Evolutionary conservation across 352 stramenopile genomes (phyloP), one percentile per base, ranked within the genome.

Genomic region (Phytophthora sansomeana): DNA sequence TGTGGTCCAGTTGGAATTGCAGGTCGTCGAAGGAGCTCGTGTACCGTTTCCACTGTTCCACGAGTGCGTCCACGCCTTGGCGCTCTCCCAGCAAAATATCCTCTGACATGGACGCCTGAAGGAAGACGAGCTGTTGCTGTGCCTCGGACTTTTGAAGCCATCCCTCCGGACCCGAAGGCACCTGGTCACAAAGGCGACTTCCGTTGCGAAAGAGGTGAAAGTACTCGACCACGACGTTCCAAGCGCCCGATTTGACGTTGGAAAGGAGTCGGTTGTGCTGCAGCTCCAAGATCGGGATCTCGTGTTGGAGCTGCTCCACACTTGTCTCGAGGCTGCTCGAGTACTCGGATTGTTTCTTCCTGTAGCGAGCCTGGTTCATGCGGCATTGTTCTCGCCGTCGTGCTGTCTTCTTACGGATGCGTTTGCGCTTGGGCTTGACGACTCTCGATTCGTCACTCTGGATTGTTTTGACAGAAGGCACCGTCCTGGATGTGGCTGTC

Each of bases 331-430:
- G 49, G 1, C 62, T 49, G 6, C 69, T 55, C 1, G 17, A 26
- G 19, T 58, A 35, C 6, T 63, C 29, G 0, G 50, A 53, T 36
- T 81, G 73, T 26, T 81, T 84, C 54, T 69, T 73, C 35, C 77
- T 68, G 49, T 86, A 86, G 4, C 75, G 65, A 50, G 74, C 75
- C 52, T 86, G 74, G 58, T 86, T 86, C 1, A 30, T 58, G 21
- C 77, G 74, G 52, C 77, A 86, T 32, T 86, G 77, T n/a, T 86
- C 67, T 9, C 74, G 72, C 3, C 77, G 77, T 6, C 77, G 63
- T 5, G 72, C 55, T 0, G 74, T 83, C 58, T 86, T 83, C 51
- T 74, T 19, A 26, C 77, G 74, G 32, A 83, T 65, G 6, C 77
- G 74, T 43, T 81, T 81, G 4, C 64, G 64, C 26, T 63, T 68